These are phyloP conservation scores for Fonsecaea nubica DNA, from an alignment of 2,329 filamentous ascomycete species.

Conservation along the genomic window DNA sequence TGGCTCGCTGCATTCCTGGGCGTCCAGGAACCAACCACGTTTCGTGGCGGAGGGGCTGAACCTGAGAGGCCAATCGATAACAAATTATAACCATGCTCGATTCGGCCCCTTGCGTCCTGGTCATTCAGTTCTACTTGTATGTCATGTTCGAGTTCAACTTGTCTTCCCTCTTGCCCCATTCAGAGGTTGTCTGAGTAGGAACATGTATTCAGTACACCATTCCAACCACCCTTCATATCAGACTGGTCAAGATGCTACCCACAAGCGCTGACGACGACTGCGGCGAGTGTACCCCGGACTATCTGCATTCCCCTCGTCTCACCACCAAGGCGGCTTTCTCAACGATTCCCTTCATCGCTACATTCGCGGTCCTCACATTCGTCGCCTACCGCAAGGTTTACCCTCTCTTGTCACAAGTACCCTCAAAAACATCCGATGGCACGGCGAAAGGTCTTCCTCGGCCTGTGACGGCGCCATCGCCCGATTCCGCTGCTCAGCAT, in stretches of 20 bases:
- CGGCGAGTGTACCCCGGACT: constrained; percentile 42
- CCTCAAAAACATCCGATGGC: constrained; percentile 25
- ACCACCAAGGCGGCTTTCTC: constrained; percentile 58
- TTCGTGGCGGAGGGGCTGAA: not conserved
- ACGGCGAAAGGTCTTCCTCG: constrained; percentile 32
- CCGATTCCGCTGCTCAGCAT: constrained; percentile 40
- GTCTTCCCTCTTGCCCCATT: not conserved
- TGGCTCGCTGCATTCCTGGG: constrained; percentile 1
- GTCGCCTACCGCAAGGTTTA: constrained; percentile 73
- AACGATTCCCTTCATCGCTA: constrained; percentile 71
- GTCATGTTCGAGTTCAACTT: not conserved
- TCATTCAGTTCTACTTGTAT: not conserved
- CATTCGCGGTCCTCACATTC: constrained; percentile 69
- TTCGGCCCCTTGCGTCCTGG: not conserved
- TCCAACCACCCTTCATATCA: not conserved
- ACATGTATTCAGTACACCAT: constrained; percentile 25
- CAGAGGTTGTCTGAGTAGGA: constrained; percentile 9
- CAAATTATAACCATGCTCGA: not conserved
- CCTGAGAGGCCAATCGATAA: constrained; percentile 6
- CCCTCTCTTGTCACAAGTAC: constrained; percentile 65
- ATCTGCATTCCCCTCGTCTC: constrained; percentile 32
- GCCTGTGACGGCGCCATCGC: constrained; percentile 32
- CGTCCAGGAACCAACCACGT: not conserved
- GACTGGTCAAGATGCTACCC: constrained; percentile 34
- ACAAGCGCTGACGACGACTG: constrained; percentile 38